Evolutionary conservation across 805 yeast genomes (phyloP).

Genomic region (Candida hungchunana): DNA sequence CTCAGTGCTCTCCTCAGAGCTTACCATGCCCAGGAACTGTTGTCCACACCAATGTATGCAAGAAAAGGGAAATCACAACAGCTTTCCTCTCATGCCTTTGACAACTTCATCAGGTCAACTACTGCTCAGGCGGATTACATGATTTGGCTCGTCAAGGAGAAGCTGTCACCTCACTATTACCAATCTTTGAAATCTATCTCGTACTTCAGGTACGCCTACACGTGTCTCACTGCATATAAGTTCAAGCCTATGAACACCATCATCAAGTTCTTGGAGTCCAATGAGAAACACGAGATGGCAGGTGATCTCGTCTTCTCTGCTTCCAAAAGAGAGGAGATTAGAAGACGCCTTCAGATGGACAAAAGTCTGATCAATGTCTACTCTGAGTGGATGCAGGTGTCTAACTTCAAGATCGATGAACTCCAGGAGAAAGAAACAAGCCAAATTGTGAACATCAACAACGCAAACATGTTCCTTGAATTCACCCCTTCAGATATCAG

Average conservation of each 20-base stretch:
- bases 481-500: conserved; percentile 6
- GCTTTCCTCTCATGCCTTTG: too few relatives aligned
- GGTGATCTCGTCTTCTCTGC: conserved; percentile 3
- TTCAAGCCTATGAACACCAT: conserved; percentile 18
- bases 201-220: conserved; percentile 7
- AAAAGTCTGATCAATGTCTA: conserved; percentile 10
- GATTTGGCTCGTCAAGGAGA: conserved; percentile 6
- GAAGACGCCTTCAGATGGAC: conserved; percentile 9
- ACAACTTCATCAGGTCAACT: conserved; percentile 2
- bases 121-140: conserved; percentile 6
- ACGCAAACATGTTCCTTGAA: conserved; percentile 13
- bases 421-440: conserved; percentile 3
- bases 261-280: conserved; percentile 17
- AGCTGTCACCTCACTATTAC: conserved; percentile 16
- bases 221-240: conserved; percentile 9
- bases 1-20: conserved; percentile 9
- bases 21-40: conserved; percentile 18
- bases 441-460: conserved; percentile 16
- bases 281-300: conserved; percentile 7
- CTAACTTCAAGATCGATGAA: conserved; percentile 1
- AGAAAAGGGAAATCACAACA: background rate
- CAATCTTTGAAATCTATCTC: conserved; percentile 11
- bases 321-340: conserved; percentile 11
- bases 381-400: conserved; percentile 19
- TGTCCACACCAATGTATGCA: conserved; percentile 4